Evolutionary conservation across 108 stramenopile species (phyloP), one percentile per base, ranked within the genome.

Genomic region (Fistulifera solaris): DNA sequence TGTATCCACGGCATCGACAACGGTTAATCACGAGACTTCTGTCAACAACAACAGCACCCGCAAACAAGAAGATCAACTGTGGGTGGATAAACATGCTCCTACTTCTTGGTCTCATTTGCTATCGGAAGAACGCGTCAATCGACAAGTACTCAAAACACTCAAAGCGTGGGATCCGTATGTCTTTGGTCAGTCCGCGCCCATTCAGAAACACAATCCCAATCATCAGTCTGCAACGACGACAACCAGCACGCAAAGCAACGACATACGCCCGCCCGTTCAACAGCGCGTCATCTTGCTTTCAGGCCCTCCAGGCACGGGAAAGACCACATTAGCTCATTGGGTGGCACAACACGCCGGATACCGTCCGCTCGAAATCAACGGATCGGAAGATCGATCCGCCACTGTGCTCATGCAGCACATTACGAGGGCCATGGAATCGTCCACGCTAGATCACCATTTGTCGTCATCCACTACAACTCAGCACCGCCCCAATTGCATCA

Each of bases 261-360:
- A 94, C 61, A 52, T 71, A 31, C 77, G 91, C 15, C 89, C 90
- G 0, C 77, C 81, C 46, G 70, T 78, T 40, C 47, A 60, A 40
- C 51, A 66, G 23, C 63, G 89, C 16, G 86, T 95, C 16, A 85
- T 99, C 59, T 63, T 99, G 54, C 78, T 99, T 4, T 75, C 80
- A 18, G 73, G 73, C 38, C 91, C 95, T 14, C 94, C 98, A 1
- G 98, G 98, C 8, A 86, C 88, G 4, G 98, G 98, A 21, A 99
- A 99, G 73, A 94, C 94, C 12, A 97, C 96, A 12, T 63, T 99
- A 67, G 98, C 98, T n/a, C 96, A 97, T 51, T 77, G 97, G 23
- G 73, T 91, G 38, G 70, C 72, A 11, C 59, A 64, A 21, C 91
- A 94, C 48, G 87, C 88, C 14, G 98, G 98, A 14, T 97, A 97